A percentile compares a stretch with the other conserved stretches of the same genome.
Conservation (phyloP, 2,329 filamentous ascomycete species). For the Penicillium sp. region DNA sequence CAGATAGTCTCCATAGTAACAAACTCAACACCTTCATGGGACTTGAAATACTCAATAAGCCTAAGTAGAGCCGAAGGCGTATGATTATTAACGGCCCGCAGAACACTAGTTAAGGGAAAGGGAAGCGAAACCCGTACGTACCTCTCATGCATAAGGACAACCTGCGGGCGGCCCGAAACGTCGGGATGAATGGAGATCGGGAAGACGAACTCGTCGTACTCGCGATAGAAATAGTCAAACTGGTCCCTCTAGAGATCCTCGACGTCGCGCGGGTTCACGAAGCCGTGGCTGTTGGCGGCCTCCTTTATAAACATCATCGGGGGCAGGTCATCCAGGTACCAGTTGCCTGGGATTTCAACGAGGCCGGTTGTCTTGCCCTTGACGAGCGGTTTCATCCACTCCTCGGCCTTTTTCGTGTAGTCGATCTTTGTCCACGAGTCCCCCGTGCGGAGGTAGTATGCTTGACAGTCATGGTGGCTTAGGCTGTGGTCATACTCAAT, state of each 20-base stretch:
- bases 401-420: slow-evolving; percentile 45
- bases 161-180: slow-evolving; percentile 73
- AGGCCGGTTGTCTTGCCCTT: slow-evolving; percentile 44
- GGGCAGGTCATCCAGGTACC: slow-evolving; percentile 51
- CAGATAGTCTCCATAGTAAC: slow-evolving; percentile 69
- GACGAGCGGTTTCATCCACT: slow-evolving; percentile 57
- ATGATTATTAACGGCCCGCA: not conserved
- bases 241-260: slow-evolving; percentile 66
- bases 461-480: slow-evolving; percentile 51
- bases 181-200: slow-evolving; percentile 79
- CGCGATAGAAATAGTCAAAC: slow-evolving; percentile 72
- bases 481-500: slow-evolving; percentile 53
- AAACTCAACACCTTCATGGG: slow-evolving; percentile 56
- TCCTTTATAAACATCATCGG: slow-evolving; percentile 55
- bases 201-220: slow-evolving; percentile 78
- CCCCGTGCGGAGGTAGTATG: slow-evolving; percentile 50
- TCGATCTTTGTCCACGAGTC: slow-evolving; percentile 53
- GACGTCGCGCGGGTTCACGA: slow-evolving; percentile 61
- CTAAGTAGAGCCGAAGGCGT: slow-evolving; percentile 12
- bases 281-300: slow-evolving; percentile 59
- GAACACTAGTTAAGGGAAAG: slow-evolving; percentile 4
- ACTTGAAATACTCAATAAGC: slow-evolving; percentile 72
- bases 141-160: slow-evolving; percentile 74
- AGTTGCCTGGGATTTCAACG: slow-evolving; percentile 51
- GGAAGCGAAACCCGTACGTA: slow-evolving; percentile 33